A percentile compares a stretch with the other conserved stretches of the same genome.
Conservation (phyloP, 306 rosid species). For the Cicer yamashitae region DNA sequence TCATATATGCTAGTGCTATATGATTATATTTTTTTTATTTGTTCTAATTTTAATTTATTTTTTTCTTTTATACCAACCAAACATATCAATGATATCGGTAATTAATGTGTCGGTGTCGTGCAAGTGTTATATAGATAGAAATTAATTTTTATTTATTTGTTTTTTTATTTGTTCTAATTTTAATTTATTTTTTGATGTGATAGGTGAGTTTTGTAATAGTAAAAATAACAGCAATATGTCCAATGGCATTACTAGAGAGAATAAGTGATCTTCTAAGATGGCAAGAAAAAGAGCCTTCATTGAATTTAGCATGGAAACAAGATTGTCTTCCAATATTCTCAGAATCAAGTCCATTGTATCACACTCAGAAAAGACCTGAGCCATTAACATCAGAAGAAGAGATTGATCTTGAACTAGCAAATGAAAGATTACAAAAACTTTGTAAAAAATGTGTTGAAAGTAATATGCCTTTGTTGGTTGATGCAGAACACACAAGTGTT, state of each 20-base stretch:
- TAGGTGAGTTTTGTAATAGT: constrained; percentile 72
- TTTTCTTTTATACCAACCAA: too few species aligned
- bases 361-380: constrained; percentile 66
- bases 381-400: constrained; percentile 71
- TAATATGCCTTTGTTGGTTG: constrained; percentile 66
- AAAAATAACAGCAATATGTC: constrained; percentile 88
- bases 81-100: too few species aligned
- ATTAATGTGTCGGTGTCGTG: too few species aligned
- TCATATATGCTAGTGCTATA: too few species aligned
- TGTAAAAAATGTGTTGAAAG: constrained; percentile 61
- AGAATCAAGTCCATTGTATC: constrained; percentile 73
- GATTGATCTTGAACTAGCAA: constrained; percentile 60
- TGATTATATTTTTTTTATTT: not conserved
- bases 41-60: too few species aligned
- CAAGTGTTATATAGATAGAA: too few species aligned
- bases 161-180: not conserved
- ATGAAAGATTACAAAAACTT: constrained; percentile 61
- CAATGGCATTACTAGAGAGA: constrained; percentile 67
- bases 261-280: constrained; percentile 83
- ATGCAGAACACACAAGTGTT: constrained; percentile 81
- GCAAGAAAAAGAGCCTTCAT: constrained; percentile 75
- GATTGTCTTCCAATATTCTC: constrained; percentile 73
- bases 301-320: constrained; percentile 79
- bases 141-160: too few species aligned
- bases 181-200: not conserved